phyloP scores from a whole-genome alignment of 1,284 basidiomycete species.

The Violaceomyces palustris region DNA sequence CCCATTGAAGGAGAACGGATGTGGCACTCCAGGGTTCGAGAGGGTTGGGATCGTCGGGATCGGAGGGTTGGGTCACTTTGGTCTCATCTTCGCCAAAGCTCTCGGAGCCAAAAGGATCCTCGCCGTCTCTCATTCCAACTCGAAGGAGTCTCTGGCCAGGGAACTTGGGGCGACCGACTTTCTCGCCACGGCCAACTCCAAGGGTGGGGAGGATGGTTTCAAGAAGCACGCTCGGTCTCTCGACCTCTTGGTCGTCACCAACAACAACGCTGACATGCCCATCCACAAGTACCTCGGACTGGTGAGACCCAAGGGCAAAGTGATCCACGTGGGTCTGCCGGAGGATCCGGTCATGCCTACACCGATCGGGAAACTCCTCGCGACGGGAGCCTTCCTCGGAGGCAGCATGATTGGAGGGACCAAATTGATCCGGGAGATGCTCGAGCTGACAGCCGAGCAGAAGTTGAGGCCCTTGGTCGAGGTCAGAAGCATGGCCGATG shows the following conservation, averaged over 20 bases:
- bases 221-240: constrained; percentile 50
- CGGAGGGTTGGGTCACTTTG: constrained; percentile 46
- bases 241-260: constrained; percentile 56
- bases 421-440: constrained; percentile 50
- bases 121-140: constrained; percentile 37
- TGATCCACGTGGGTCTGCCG: constrained; percentile 54
- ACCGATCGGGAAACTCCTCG: constrained; percentile 29
- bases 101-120: constrained; percentile 39
- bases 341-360: constrained; percentile 43
- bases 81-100: constrained; percentile 41
- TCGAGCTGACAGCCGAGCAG: constrained; percentile 33
- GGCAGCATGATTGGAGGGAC: constrained; percentile 46
- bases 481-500: constrained; percentile 34
- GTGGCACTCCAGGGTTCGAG: constrained; percentile 30
- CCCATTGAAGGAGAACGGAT: constrained; percentile 44
- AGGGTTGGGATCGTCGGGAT: constrained; percentile 43
- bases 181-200: constrained; percentile 13
- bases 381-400: constrained; percentile 34
- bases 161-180: constrained; percentile 42
- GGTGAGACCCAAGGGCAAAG: constrained; percentile 53
- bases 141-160: constrained; percentile 33
- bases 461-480: constrained; percentile 39
- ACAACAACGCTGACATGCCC: constrained; percentile 54
- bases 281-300: constrained; percentile 53
- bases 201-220: constrained; percentile 18